These are phyloP conservation scores for Aspergillus sp. DNA, from an alignment of 2,329 filamentous ascomycete genomes.

Conservation along the genomic window DNA sequence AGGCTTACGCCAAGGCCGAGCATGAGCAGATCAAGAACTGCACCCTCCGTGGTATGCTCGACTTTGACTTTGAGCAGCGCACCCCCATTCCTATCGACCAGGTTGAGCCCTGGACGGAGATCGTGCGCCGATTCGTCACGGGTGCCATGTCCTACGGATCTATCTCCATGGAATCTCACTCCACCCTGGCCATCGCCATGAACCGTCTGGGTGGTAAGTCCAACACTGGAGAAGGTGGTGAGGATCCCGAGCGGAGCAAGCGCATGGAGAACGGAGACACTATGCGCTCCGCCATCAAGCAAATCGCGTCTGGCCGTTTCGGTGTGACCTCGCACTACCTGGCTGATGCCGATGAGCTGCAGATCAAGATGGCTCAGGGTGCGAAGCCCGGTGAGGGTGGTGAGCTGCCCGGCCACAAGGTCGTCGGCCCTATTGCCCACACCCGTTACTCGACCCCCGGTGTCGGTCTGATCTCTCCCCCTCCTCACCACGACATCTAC, in stretches of 20 bases:
- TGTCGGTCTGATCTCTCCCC: constrained; percentile 92
- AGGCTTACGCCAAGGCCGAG: constrained; percentile 88
- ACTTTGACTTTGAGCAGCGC: constrained; percentile 91
- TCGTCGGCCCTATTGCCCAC: constrained; percentile 87
- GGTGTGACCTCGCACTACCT: constrained; percentile 95
- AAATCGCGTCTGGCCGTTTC: constrained; percentile 92
- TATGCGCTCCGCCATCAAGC: constrained; percentile 96
- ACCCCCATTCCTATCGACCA: constrained; percentile 88
- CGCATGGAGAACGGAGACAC: constrained; percentile 88
- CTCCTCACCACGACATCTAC: constrained; percentile 97
- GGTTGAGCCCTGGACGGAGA: constrained; percentile 97
- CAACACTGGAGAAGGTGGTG: constrained; percentile 96
- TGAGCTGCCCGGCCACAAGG: constrained; percentile 95
- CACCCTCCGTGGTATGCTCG: constrained; percentile 87
- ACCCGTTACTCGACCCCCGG: constrained; percentile 95
- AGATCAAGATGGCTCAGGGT: constrained; percentile 99
- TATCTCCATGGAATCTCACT: constrained; percentile 98
- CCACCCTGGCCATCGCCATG: constrained; percentile 92
- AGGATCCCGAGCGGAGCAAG: constrained; percentile 87
- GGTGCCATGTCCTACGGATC: constrained; percentile 98
- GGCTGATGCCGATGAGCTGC: constrained; percentile 89
- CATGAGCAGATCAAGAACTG: constrained; percentile 97
- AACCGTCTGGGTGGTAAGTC: constrained; percentile 95
- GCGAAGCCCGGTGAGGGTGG: constrained; percentile 97
- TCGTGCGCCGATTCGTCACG: constrained; percentile 92